Conservation (phyloP, 169 alveolate species). For the Plasmodium vinckei region DNA sequence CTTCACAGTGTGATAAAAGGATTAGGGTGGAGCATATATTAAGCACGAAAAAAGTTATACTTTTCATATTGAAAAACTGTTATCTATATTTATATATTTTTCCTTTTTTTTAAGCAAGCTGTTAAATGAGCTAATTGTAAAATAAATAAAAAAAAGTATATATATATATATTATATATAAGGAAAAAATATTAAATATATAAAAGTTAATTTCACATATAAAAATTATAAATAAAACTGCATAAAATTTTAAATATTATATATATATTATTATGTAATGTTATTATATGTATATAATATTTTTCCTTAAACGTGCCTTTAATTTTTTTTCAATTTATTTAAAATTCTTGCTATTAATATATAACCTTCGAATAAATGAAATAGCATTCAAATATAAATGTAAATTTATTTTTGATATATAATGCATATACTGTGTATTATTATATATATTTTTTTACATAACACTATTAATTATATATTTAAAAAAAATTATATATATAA, state of each 20-base stretch:
- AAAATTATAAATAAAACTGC: background rate
- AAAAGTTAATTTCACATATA: background rate
- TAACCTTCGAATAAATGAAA: no score
- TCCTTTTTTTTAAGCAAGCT: background rate
- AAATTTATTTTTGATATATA: no score
- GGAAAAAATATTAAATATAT: background rate
- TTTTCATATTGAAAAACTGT: slow-evolving; percentile 9
- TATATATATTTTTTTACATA: no score
- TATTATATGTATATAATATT: background rate
- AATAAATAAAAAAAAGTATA: background rate
- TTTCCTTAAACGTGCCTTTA: background rate
- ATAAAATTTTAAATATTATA: background rate
- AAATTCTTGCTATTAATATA: no score
- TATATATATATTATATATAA: background rate
- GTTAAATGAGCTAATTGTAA: background rate
- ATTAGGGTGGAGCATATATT: background rate
- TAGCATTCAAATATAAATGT: no score
- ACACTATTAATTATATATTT: no score
- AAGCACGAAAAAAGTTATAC: background rate
- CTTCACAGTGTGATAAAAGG: background rate
- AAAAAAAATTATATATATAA: no score
- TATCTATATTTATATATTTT: background rate
- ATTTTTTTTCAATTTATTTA: no score
- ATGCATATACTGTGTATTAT: no score
- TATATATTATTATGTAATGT: background rate